Conservation (phyloP, 2,329 filamentous ascomycete genomes). For the Albifimbria verrucaria region DNA sequence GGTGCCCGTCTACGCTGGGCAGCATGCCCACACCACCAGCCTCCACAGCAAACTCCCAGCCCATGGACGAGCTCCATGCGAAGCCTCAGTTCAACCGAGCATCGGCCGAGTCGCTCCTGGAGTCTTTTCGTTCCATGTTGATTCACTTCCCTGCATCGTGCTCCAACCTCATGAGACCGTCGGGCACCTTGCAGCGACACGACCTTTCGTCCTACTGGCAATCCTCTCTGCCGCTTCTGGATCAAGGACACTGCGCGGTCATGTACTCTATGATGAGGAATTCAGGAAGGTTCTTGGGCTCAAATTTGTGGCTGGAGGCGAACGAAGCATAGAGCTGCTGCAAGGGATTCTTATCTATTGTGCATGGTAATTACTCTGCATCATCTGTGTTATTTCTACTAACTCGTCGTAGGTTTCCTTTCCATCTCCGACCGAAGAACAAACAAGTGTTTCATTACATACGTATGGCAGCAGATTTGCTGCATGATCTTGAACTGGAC, state of each 20-base stretch:
- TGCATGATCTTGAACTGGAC: slow-evolving; percentile 47
- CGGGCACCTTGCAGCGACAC: slow-evolving; percentile 37
- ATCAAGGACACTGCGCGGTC: slow-evolving; percentile 45
- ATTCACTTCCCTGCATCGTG: slow-evolving; percentile 41
- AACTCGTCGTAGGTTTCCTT: slow-evolving; percentile 45
- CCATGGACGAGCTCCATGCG: slow-evolving; percentile 37
- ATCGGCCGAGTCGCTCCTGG: slow-evolving; percentile 45
- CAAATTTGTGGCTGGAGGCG: slow-evolving; percentile 54
- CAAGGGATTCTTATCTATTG: slow-evolving; percentile 57
- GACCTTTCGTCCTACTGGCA: slow-evolving; percentile 52
- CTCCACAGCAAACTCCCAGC: slow-evolving; percentile 23
- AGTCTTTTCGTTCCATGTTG: slow-evolving; percentile 41
- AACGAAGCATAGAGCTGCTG: slow-evolving; percentile 54
- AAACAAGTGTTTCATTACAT: slow-evolving; percentile 48
- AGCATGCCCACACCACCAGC: slow-evolving; percentile 23
- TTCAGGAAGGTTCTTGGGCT: slow-evolving; percentile 54
- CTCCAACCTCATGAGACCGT: slow-evolving; percentile 39
- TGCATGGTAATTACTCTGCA: slow-evolving; percentile 40
- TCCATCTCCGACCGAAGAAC: slow-evolving; percentile 50
- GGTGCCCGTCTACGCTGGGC: slow-evolving; percentile 16
- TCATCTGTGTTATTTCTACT: neutral
- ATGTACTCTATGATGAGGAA: slow-evolving; percentile 54
- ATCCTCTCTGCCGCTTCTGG: slow-evolving; percentile 50
- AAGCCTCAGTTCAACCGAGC: slow-evolving; percentile 54
- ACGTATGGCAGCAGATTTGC: slow-evolving; percentile 48